phyloP scores from a whole-genome alignment of 331 rosid species.

The Dryas integrifolia region DNA sequence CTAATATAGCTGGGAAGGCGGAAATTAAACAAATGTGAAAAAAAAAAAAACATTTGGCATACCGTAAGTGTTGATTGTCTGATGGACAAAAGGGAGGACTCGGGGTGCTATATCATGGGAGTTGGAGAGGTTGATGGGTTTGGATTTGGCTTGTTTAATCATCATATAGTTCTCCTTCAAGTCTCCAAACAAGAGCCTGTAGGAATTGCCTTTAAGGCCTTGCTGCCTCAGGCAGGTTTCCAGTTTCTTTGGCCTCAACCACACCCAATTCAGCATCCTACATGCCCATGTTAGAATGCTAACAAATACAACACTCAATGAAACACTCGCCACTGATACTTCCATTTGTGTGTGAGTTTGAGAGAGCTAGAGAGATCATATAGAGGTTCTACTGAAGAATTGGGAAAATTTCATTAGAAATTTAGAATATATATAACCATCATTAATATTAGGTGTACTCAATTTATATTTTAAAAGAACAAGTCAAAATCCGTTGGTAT shows the following conservation, averaged over 20 bases:
- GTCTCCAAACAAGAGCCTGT: conserved; percentile 21
- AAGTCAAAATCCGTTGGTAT: no score
- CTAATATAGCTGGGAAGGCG: no score
- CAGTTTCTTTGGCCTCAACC: conserved; percentile 30
- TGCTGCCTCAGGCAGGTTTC: conserved; percentile 20
- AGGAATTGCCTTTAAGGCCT: conserved; percentile 25
- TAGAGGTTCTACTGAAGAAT: no score
- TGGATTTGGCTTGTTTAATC: conserved; percentile 8
- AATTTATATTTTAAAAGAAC: no score
- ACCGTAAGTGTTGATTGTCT: conserved; percentile 31
- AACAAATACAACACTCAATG: background rate
- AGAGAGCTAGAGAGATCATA: no score
- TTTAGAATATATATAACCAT: no score
- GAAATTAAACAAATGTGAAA: no score
- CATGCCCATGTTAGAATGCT: conserved; percentile 16
- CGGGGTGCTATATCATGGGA: conserved; percentile 10
- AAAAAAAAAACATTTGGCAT: background rate
- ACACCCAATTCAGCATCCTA: conserved; percentile 30
- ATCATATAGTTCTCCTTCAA: background rate
- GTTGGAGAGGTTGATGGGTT: conserved; percentile 25
- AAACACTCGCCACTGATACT: background rate
- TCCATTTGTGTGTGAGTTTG: background rate
- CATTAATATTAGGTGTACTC: no score
- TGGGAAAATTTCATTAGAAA: no score
- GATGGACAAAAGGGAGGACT: background rate